Conservation (phyloP, 176 grass and related monocot genomes). For the Areca catechu region DNA sequence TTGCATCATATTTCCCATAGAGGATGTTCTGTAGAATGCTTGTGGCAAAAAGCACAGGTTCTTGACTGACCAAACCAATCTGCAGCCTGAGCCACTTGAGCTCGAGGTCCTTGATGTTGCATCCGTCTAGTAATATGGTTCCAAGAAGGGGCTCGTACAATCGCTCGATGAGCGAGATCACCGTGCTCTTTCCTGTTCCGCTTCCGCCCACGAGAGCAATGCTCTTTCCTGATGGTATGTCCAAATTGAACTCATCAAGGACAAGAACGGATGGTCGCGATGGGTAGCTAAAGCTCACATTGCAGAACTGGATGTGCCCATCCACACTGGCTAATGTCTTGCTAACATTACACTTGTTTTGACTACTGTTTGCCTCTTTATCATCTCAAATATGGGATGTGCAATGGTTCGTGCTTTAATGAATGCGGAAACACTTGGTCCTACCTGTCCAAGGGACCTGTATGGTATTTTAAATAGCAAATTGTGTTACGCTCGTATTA, state of each 20-base stretch:
- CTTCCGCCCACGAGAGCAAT: conserved; percentile 81
- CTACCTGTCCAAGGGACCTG: conserved; percentile 78
- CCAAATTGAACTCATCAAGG: conserved; percentile 51
- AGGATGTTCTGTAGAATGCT: conserved; percentile 97
- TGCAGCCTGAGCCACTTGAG: conserved; percentile 81
- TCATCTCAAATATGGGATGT: conserved; percentile 95
- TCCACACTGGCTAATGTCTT: conserved; percentile 38
- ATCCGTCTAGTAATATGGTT: conserved; percentile 47
- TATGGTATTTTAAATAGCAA: too few species aligned
- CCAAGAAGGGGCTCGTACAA: conserved; percentile 83
- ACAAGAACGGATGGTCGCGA: conserved; percentile 70
- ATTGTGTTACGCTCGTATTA: too few species aligned
- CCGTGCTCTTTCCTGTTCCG: conserved; percentile 92
- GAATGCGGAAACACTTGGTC: conserved; percentile 81
- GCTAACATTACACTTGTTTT: conserved; percentile 41
- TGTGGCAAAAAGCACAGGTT: conserved; percentile 90
- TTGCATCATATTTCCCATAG: conserved; percentile 78
- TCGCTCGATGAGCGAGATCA: conserved; percentile 85
- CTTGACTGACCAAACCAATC: conserved; percentile 91
- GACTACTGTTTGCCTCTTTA: conserved; percentile 67
- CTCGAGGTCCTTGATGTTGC: conserved; percentile 70
- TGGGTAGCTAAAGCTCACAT: conserved; percentile 72
- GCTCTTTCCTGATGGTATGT: conserved; percentile 77
- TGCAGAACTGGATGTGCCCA: conserved; percentile 60
- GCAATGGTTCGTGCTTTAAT: conserved; percentile 66